Conservation (phyloP, 305 asterid genomes). For the Plantago coronopus region DNA sequence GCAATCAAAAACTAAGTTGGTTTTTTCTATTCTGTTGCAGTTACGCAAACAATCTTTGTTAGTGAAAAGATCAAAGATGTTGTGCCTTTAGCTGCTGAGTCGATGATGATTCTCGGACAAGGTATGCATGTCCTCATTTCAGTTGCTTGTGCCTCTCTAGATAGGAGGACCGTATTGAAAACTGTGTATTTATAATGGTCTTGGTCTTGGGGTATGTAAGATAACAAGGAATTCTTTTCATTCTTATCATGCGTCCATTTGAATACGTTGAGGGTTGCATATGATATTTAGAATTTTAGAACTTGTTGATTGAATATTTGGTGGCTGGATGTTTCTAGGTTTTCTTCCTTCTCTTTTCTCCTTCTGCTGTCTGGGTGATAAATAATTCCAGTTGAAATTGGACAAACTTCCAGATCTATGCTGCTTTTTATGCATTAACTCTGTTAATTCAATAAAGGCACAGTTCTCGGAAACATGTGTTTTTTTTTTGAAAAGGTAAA, state of each 20-base stretch:
- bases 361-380: not conserved
- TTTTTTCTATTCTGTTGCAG: conserved; percentile 32
- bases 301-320: not conserved
- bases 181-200: not conserved
- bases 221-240: conserved; percentile 1
- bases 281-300: not conserved
- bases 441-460: not conserved
- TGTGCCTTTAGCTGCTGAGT: conserved; percentile 56
- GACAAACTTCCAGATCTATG: not conserved
- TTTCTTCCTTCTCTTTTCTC: not conserved
- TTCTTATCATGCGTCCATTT: not conserved
- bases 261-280: not conserved
- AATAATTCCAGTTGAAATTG: not conserved
- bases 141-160: not conserved
- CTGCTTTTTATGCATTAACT: not conserved
- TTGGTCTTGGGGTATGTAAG: not conserved
- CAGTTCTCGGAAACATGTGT: not conserved
- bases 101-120: conserved; percentile 72
- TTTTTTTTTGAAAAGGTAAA: no score
- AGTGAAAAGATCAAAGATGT: conserved; percentile 77
- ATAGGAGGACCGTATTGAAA: conserved; percentile 8
- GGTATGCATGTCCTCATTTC: conserved; percentile 40
- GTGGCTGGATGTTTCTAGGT: not conserved
- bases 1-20: conserved; percentile 13
- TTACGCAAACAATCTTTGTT: conserved; percentile 56